These are phyloP conservation scores for Rheum nobile DNA, from an alignment of 148 eudicot genomes.

Conservation along the genomic window DNA sequence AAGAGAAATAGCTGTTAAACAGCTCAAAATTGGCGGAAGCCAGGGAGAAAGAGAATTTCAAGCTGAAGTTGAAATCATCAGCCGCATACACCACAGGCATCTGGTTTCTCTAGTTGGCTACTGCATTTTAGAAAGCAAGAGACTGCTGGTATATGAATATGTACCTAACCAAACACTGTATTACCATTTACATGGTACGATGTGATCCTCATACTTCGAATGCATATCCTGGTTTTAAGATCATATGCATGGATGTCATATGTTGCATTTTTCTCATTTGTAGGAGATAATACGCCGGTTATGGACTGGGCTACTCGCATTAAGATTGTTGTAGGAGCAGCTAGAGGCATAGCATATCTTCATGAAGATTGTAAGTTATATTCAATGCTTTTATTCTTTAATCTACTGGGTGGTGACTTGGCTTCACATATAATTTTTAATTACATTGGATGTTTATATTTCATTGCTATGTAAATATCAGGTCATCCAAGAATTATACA, in stretches of 20 bases:
- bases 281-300: slow-evolving; percentile 41
- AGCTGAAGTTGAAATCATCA: slow-evolving; percentile 68
- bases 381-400: background rate
- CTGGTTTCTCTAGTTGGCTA: slow-evolving; percentile 73
- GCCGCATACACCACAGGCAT: slow-evolving; percentile 64
- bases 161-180: slow-evolving; percentile 62
- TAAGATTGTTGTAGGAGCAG: slow-evolving; percentile 81
- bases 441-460: background rate
- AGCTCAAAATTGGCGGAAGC: slow-evolving; percentile 48
- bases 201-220: slow-evolving; percentile 7
- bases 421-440: background rate
- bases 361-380: slow-evolving; percentile 36
- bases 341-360: slow-evolving; percentile 46
- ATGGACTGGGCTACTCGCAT: slow-evolving; percentile 71
- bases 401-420: background rate
- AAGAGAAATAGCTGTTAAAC: slow-evolving; percentile 55
- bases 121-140: slow-evolving; percentile 46
- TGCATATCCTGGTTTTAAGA: slow-evolving; percentile 2
- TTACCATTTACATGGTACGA: slow-evolving; percentile 64
- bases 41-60: slow-evolving; percentile 65
- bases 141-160: slow-evolving; percentile 65
- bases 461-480: slow-evolving; percentile 8
- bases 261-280: background rate
- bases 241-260: slow-evolving; percentile 2
- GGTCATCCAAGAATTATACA: slow-evolving; percentile 52